Base-by-base conservation (phyloP, 108 stramenopile genomes). In the Stephanodiscus minutulus region DNA sequence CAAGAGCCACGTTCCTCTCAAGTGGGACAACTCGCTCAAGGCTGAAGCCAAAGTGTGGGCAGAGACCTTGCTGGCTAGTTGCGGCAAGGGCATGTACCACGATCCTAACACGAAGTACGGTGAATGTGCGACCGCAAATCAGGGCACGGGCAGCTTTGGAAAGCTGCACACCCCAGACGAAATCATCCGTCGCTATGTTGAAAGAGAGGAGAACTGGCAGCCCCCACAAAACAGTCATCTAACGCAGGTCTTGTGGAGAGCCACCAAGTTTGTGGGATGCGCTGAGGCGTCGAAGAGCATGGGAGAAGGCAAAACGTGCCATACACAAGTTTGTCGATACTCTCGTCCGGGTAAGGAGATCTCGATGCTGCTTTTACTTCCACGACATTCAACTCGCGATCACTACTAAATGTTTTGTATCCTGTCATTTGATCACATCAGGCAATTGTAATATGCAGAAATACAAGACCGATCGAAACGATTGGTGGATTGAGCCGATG, bases 401-500 rank as follows among this genome's bases (percentile, higher is more conserved):
- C n/a, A n/a, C 24, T 28, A 7, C 10, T 11, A 29, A 27, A 27
- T 5, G 22, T 11, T 25, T 24, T 48, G 10, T 37, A 7, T 28
- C 62, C 10, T 28, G 6, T 47, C 48, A 0, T 48, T 64, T 48
- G 47, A 28, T 27, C 31, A 5, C n/a, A 47, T 20, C 17, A 49
- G 46, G 46, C 48, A 49, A 49, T 10, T 49, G 48, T 28, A 64
- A 49, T 21, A 65, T 73, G 72, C 20, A 48, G 15, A 37, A 22
- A 47, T 76, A 64, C 39, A 55, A 35, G 9, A 36, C 22, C 21
- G 46, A 63, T 17, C 28, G 21, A 7, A 1, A 44, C 5, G 27
- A 70, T 21, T 81, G 80, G 80, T 82, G 82, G 82, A 61, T 82
- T 25, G 44, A 75, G 29, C 73, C 73, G 27, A 69, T 79, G 67